Base-by-base conservation (phyloP, 1,139 yeast species). In the Kluyveromyces sp. region DNA sequence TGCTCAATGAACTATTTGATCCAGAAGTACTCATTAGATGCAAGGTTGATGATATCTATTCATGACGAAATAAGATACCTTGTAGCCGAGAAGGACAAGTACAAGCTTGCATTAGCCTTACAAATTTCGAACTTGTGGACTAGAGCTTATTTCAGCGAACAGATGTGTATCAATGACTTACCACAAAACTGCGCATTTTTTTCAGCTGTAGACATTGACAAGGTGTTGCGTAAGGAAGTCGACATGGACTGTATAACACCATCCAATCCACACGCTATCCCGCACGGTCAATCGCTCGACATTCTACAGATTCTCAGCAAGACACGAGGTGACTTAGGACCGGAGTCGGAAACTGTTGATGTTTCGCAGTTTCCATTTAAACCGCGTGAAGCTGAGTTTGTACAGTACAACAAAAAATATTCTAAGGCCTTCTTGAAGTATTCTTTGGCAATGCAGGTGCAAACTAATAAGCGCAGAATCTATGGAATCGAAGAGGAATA, bases 121-220 rank as follows among this genome's bases (percentile, higher is more conserved):
- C 99, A 94, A 59, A 75, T 94, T 18, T 78, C 94, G 48, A 94
- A 94, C 60, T 59, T 89, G 6, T 94, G 99, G 99, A 92, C 98
- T 0, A 71, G 99, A 50, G 94, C 95, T 1, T 83, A 92, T 80
- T 94, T 94, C 58, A 85, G 94, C 53, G 94, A 89, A 57, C 95
- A 89, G 57, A 65, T 92, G 58, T 97, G 97, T 0, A 83, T 94
- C 46, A 73, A 76, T 34, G 95, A 89, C 52, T 71, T 94, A 34
- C 98, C 99, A 0, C 96, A 88, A 55, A 82, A 92, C 16, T 86
- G 95, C 65, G 98, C 98, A 0, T 94, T 92, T 60, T 94, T 94
- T 63, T 86, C 96, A 0, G 88, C 88, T 43, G 89, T 94, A 39
- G 99, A 94, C 60, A 76, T 94, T 46, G 99, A 94, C 60, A 77